Percentiles rank a stretch among this genome's conserved stretches.
Evolutionary conservation across 495 filamentous ascomycete species (phyloP).

Genomic region (Aspergillus coremiiformis): DNA sequence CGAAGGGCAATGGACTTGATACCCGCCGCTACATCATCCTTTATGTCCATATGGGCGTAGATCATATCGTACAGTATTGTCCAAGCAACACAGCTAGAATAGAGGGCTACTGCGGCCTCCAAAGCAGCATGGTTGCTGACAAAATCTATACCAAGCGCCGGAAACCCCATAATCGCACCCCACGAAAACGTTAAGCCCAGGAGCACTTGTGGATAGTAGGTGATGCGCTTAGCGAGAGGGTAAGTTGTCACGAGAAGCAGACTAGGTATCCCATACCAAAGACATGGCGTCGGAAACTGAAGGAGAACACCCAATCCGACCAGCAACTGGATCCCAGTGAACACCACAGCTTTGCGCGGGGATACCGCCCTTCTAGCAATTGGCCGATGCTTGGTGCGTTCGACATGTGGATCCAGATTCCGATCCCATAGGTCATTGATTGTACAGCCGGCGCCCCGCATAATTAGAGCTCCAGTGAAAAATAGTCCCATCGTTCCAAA

Average conservation of each 20-base stretch:
- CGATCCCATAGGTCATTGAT: conserved; percentile 98
- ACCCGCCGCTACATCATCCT: conserved; percentile 83
- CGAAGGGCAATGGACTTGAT: conserved; percentile 93
- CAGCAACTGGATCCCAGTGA: conserved; percentile 73
- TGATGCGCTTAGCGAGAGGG: conserved; percentile 87
- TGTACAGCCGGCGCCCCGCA: conserved; percentile 96
- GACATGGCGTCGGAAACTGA: conserved; percentile 76
- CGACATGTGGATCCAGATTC: conserved; percentile 85
- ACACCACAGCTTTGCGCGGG: conserved; percentile 66
- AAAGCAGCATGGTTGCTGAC: conserved; percentile 56
- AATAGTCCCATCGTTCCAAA: conserved; percentile 70
- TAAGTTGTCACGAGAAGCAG: conserved; percentile 75
- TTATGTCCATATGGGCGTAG: conserved; percentile 97
- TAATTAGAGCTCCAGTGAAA: conserved; percentile 79
- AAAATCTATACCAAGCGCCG: conserved; percentile 79
- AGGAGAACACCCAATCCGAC: conserved; percentile 75
- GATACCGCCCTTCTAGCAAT: conserved; percentile 81
- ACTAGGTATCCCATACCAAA: conserved; percentile 83
- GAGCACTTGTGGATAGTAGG: conserved; percentile 89
- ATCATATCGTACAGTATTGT: conserved; percentile 98
- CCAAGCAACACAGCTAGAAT: conserved; percentile 85
- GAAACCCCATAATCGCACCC: conserved; percentile 96
- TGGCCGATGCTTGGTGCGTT: conserved; percentile 76
- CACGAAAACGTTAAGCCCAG: conserved; percentile 92
- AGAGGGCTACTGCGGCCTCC: conserved; percentile 63